These are phyloP conservation scores for Aspergillus sparsus DNA, from an alignment of 495 filamentous ascomycete genomes.

Conservation along the genomic window DNA sequence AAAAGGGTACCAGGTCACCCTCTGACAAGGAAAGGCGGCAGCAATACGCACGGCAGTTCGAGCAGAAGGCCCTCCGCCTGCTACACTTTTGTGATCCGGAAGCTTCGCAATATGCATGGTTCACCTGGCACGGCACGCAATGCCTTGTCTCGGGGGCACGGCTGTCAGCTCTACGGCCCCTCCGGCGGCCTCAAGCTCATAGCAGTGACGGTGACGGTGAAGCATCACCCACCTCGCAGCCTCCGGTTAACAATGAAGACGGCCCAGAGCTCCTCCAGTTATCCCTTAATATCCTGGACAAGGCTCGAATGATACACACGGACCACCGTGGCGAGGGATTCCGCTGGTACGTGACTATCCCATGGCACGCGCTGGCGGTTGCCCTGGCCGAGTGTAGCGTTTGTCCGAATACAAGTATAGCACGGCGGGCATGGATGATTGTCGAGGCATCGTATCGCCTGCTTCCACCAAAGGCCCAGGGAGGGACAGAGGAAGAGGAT, in stretches of 20 bases:
- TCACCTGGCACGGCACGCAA: constrained; percentile 11
- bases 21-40: neutral
- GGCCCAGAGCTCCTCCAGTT: constrained; percentile 1
- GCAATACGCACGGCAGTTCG: constrained; percentile 2
- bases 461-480: neutral
- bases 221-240: neutral
- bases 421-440: constrained; percentile 6
- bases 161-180: neutral
- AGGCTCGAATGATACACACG: neutral
- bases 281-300: neutral
- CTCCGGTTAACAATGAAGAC: neutral
- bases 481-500: neutral
- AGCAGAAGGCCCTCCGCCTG: constrained; percentile 6
- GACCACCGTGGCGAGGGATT: constrained; percentile 4
- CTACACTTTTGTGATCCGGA: constrained; percentile 16
- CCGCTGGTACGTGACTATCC: constrained; percentile 10
- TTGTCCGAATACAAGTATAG: neutral
- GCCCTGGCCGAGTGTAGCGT: constrained; percentile 3
- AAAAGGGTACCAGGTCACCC: neutral
- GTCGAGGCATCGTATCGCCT: constrained; percentile 13
- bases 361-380: constrained; percentile 10
- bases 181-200: neutral
- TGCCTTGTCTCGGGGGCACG: constrained; percentile 8
- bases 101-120: constrained; percentile 13
- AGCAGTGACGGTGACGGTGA: neutral